Evolutionary conservation across 257 asterid species (phyloP).

Genomic region (Solanum ossicruentum): DNA sequence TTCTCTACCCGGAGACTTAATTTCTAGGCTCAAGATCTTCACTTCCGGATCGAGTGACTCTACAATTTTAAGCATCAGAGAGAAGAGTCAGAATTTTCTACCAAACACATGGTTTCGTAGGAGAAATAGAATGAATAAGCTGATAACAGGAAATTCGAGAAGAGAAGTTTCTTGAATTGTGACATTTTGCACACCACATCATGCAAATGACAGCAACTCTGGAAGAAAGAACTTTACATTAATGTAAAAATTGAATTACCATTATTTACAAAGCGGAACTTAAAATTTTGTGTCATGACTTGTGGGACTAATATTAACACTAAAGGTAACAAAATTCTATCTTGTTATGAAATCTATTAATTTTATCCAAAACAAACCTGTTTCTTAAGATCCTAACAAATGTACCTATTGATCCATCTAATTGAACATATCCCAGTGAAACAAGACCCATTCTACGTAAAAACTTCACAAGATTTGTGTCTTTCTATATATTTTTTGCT

Average conservation of each 20-base stretch:
- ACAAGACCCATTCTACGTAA: not conserved
- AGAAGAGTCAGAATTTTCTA: not conserved
- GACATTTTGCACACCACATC: not conserved
- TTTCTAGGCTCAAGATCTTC: slow-evolving; percentile 45
- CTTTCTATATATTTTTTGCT: not conserved
- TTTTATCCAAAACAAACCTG: not conserved
- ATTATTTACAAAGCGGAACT: not conserved
- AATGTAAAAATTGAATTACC: not conserved
- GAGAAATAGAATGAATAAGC: not conserved
- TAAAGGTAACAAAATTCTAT: not conserved
- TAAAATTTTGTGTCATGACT: not conserved
- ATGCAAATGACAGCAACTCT: not conserved
- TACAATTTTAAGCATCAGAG: slow-evolving; percentile 2
- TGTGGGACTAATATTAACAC: not conserved
- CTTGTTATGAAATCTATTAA: not conserved
- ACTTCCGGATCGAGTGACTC: slow-evolving; percentile 72
- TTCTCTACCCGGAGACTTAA: slow-evolving; percentile 43
- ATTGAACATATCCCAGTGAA: not conserved
- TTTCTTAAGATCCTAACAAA: not conserved
- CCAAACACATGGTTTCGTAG: not conserved
- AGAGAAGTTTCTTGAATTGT: not conserved
- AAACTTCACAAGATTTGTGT: not conserved
- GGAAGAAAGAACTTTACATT: not conserved
- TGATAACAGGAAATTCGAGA: not conserved
- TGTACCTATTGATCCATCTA: not conserved